phyloP scores from a whole-genome alignment of 1,139 yeast species.

The Suhomyces anneliseae region DNA sequence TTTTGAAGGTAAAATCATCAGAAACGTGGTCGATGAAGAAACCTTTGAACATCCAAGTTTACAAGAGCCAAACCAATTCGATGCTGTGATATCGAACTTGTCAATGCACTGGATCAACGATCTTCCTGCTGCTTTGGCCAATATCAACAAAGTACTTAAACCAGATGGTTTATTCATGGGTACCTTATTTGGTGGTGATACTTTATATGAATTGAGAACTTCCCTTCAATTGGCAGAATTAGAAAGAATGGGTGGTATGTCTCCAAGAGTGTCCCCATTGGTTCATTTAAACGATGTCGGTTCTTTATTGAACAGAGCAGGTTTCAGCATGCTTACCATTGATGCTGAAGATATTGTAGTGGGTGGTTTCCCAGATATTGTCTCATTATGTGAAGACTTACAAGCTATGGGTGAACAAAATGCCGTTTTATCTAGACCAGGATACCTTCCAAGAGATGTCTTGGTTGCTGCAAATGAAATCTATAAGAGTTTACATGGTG shows the following conservation, averaged over 20 bases:
- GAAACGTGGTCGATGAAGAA: conserved; percentile 70
- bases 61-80: conserved; percentile 48
- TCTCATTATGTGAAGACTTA: conserved; percentile 66
- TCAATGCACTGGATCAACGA: conserved; percentile 87
- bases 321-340: conserved; percentile 76
- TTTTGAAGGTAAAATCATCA: conserved; percentile 44
- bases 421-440: conserved; percentile 60
- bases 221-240: conserved; percentile 79
- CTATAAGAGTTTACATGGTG: conserved; percentile 71
- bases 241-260: conserved; percentile 76
- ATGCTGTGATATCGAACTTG: conserved; percentile 73
- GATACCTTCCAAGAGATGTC: conserved; percentile 60
- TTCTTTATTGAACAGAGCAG: conserved; percentile 67
- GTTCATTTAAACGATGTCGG: conserved; percentile 81
- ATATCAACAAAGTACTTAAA: conserved; percentile 60
- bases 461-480: conserved; percentile 75
- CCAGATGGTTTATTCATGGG: conserved; percentile 87
- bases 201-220: conserved; percentile 76
- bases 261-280: conserved; percentile 79
- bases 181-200: conserved; percentile 83
- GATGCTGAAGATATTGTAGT: conserved; percentile 85
- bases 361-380: conserved; percentile 72
- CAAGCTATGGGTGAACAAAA: conserved; percentile 87
- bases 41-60: conserved; percentile 43
- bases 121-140: conserved; percentile 60